A percentile compares a stretch with the other conserved stretches of the same genome.
Conservation (phyloP, 176 grass and related monocot species). For the Oryza brachyantha region DNA sequence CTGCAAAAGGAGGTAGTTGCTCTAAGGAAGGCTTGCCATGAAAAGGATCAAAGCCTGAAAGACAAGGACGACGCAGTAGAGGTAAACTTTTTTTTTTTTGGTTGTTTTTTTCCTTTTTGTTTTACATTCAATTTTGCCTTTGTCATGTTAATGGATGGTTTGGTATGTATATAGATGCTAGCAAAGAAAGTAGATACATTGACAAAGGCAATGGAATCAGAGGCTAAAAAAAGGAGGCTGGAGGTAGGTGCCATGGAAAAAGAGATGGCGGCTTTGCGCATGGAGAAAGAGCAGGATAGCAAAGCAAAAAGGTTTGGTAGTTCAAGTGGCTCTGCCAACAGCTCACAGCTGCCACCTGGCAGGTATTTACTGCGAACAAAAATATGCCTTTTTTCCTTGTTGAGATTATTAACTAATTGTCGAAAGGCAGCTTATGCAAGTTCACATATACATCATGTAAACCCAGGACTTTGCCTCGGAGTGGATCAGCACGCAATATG, state of each 20-base stretch:
- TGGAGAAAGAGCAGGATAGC: slow-evolving; percentile 83
- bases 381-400: not conserved
- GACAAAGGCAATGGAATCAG: slow-evolving; percentile 93
- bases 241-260: slow-evolving; percentile 90
- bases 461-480: slow-evolving; percentile 45
- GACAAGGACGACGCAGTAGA: slow-evolving; percentile 96
- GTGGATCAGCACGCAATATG: slow-evolving; percentile 51
- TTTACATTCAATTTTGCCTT: not conserved
- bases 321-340: slow-evolving; percentile 16
- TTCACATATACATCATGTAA: not conserved
- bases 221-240: slow-evolving; percentile 88
- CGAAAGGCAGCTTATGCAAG: not conserved
- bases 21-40: slow-evolving; percentile 77
- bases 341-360: slow-evolving; percentile 57
- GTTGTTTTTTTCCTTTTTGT: not conserved
- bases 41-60: slow-evolving; percentile 91
- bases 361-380: slow-evolving; percentile 31
- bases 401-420: not conserved
- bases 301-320: slow-evolving; percentile 58
- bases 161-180: slow-evolving; percentile 57
- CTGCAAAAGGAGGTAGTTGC: slow-evolving; percentile 88
- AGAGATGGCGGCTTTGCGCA: slow-evolving; percentile 62
- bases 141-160: slow-evolving; percentile 17
- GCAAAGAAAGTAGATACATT: slow-evolving; percentile 94
- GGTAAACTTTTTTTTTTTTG: slow-evolving; percentile 63